Percentiles rank a stretch among this genome's conserved stretches.
These are phyloP conservation scores for Cercospora sp. DNA, from an alignment of 2,329 filamentous ascomycete species.

Conservation along the genomic window DNA sequence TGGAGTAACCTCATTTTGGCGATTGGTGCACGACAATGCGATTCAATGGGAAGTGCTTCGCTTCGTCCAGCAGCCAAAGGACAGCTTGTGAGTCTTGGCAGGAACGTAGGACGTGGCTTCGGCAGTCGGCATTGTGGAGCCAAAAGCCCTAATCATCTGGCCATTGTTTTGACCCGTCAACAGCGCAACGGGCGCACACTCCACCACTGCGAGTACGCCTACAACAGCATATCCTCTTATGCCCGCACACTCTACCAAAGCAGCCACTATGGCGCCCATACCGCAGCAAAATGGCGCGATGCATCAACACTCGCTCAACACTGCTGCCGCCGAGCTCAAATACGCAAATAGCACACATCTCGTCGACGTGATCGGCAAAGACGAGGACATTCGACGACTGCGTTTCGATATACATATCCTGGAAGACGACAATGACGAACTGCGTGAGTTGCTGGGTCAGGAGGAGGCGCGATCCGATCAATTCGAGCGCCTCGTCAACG, in stretches of 20 bases:
- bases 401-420: constrained; percentile 69
- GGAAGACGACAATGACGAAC: constrained; percentile 69
- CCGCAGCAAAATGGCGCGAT: constrained; percentile 31
- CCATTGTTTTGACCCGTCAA: constrained; percentile 9
- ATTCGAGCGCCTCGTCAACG: constrained; percentile 53
- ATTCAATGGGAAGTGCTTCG: neutral
- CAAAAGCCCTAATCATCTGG: neutral
- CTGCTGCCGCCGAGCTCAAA: constrained; percentile 63
- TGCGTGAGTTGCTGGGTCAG: constrained; percentile 64
- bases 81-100: constrained; percentile 17
- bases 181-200: neutral
- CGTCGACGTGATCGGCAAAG: constrained; percentile 67
- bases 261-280: constrained; percentile 29
- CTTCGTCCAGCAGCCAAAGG: constrained; percentile 5
- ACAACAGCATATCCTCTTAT: constrained; percentile 17
- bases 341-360: constrained; percentile 67
- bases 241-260: constrained; percentile 16
- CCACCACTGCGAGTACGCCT: neutral
- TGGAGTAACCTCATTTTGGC: constrained; percentile 68
- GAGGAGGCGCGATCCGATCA: constrained; percentile 62
- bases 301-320: constrained; percentile 55
- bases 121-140: neutral
- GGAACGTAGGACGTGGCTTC: constrained; percentile 7
- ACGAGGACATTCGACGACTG: constrained; percentile 72
- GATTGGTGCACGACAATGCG: constrained; percentile 9